These are phyloP conservation scores for Mallotus repandus DNA, from an alignment of 441 rosid species.

Conservation along the genomic window DNA sequence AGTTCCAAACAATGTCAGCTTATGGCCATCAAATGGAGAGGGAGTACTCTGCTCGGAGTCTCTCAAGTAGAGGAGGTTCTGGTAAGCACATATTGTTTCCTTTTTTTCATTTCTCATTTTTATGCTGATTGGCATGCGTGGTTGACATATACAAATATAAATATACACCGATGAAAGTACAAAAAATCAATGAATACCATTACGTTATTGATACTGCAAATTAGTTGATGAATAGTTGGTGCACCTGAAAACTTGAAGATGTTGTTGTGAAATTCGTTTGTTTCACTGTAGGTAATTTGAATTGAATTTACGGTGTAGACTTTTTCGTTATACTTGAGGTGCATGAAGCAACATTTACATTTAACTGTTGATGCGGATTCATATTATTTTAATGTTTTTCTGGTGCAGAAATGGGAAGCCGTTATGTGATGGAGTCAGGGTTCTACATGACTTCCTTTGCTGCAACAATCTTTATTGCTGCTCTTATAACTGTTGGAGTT, in stretches of 20 bases:
- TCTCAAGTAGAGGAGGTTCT: conserved; percentile 65
- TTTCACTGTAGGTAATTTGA: background rate
- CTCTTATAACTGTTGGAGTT: conserved; percentile 57
- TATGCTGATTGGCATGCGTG: background rate
- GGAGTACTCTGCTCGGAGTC: conserved; percentile 55
- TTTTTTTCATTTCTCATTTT: background rate
- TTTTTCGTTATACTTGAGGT: background rate
- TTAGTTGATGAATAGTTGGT: too few relatives aligned
- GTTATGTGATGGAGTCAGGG: conserved; percentile 51
- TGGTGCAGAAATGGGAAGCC: conserved; percentile 57
- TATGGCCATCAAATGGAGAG: conserved; percentile 77
- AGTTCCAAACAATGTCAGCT: conserved; percentile 54
- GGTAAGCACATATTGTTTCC: conserved; percentile 39
- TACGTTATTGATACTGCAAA: too few relatives aligned
- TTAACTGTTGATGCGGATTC: too few relatives aligned
- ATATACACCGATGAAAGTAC: background rate
- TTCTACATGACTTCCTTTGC: conserved; percentile 78
- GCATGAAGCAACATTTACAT: background rate
- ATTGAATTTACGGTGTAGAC: background rate
- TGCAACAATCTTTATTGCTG: conserved; percentile 63
- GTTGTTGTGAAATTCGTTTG: background rate
- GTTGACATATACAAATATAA: background rate
- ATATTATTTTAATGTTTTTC: conserved; percentile 1
- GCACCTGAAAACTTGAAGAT: background rate
- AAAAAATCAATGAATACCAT: background rate